Evolutionary conservation across 306 rosid species (phyloP).

Genomic region (Luffa acutangula): DNA sequence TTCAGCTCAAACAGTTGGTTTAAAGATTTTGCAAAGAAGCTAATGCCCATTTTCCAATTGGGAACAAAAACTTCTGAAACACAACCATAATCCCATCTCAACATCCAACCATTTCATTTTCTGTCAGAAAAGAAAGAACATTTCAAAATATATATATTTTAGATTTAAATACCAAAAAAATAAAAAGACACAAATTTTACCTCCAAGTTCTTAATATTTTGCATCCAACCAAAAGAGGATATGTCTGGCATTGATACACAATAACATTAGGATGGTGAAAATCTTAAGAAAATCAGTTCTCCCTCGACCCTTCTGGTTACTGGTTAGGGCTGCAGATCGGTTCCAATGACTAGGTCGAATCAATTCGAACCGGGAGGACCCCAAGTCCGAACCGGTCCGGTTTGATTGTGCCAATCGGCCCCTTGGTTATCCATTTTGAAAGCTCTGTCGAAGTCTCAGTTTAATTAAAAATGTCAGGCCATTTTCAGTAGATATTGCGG

Average conservation of each 20-base stretch:
- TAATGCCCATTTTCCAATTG: neutral
- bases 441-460: too few relatives aligned
- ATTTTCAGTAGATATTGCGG: too few relatives aligned
- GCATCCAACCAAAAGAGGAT: neutral
- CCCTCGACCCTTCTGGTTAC: neutral
- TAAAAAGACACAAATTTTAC: neutral
- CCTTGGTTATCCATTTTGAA: neutral
- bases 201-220: neutral
- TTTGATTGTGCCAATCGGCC: too few relatives aligned
- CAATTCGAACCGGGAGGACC: too few relatives aligned
- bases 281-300: neutral
- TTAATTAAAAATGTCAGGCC: too few relatives aligned
- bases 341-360: too few relatives aligned
- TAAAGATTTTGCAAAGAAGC: neutral
- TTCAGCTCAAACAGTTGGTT: neutral
- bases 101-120: neutral
- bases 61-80: neutral
- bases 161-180: neutral
- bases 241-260: too few relatives aligned
- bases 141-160: neutral
- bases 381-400: neutral
- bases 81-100: neutral
- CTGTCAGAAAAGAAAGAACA: neutral
- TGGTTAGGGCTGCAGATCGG: neutral
- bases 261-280: neutral